Evolutionary conservation across 2,329 filamentous ascomycete genomes (phyloP).

Genomic region (Xylariaceae sp.): DNA sequence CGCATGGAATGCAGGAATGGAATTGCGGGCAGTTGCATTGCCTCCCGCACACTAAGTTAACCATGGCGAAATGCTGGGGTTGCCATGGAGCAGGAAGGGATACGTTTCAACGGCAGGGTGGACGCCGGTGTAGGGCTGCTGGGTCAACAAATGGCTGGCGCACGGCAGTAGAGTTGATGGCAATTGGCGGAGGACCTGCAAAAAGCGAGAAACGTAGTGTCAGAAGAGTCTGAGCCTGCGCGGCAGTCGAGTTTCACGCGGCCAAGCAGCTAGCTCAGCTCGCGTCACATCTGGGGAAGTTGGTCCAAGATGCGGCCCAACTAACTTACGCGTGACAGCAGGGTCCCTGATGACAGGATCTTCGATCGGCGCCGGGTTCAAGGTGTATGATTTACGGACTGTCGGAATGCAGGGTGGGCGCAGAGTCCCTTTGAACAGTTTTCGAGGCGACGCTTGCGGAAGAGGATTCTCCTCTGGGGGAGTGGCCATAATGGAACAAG

Average conservation of each 20-base stretch:
- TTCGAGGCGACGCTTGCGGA: conserved; percentile 11
- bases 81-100: neutral
- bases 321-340: conserved; percentile 18
- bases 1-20: conserved; percentile 1
- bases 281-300: neutral
- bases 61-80: neutral
- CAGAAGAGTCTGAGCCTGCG: neutral
- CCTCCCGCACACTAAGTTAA: neutral
- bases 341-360: conserved; percentile 24
- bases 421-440: conserved; percentile 25
- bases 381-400: conserved; percentile 26
- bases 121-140: conserved; percentile 25
- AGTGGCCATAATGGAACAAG: neutral
- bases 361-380: conserved; percentile 21
- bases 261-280: neutral
- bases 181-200: conserved; percentile 13
- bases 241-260: conserved; percentile 4
- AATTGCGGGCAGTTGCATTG: neutral
- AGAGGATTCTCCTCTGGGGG: conserved; percentile 2
- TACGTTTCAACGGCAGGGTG: neutral
- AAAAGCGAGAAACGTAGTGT: neutral
- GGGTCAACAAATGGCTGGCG: conserved; percentile 35
- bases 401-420: conserved; percentile 20
- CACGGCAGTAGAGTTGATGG: conserved; percentile 29
- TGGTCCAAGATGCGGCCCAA: neutral